Conservation (phyloP, 2,329 filamentous ascomycete genomes). For the Botrytis deweyae region DNA sequence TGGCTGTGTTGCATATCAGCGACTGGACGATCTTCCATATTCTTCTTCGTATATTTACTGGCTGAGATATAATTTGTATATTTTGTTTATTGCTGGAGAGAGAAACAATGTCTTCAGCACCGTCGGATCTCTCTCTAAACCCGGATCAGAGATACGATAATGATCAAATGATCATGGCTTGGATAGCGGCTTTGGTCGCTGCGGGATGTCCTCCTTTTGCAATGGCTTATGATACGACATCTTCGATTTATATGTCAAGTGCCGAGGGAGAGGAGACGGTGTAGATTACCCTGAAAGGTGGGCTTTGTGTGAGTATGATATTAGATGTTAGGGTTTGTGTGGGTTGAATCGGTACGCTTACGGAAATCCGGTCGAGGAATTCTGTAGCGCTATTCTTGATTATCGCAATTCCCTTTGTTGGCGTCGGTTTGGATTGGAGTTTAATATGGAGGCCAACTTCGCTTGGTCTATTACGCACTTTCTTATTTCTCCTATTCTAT, state of each 20-base stretch:
- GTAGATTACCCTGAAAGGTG: neutral
- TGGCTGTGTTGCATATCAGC: neutral
- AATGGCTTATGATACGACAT: neutral
- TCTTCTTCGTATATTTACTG: neutral
- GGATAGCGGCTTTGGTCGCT: slow-evolving; percentile 10
- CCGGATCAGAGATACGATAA: slow-evolving; percentile 14
- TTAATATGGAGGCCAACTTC: neutral
- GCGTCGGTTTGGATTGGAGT: neutral
- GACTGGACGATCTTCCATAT: neutral
- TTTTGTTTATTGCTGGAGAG: neutral
- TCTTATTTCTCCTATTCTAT: neutral
- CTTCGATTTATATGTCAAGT: neutral
- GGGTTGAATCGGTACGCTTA: neutral
- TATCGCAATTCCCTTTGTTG: neutral
- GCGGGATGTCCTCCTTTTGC: slow-evolving; percentile 16
- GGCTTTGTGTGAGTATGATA: neutral
- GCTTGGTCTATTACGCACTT: neutral
- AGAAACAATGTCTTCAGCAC: slow-evolving; percentile 9
- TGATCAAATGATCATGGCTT: slow-evolving; percentile 11
- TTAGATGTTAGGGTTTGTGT: neutral
- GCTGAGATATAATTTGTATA: neutral
- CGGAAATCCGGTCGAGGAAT: neutral
- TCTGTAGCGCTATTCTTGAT: neutral
- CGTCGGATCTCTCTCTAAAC: slow-evolving; percentile 12
- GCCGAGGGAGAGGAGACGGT: neutral